phyloP scores from a whole-genome alignment of 2,329 filamentous ascomycete genomes.

The Rhexocercosporidium sp. region DNA sequence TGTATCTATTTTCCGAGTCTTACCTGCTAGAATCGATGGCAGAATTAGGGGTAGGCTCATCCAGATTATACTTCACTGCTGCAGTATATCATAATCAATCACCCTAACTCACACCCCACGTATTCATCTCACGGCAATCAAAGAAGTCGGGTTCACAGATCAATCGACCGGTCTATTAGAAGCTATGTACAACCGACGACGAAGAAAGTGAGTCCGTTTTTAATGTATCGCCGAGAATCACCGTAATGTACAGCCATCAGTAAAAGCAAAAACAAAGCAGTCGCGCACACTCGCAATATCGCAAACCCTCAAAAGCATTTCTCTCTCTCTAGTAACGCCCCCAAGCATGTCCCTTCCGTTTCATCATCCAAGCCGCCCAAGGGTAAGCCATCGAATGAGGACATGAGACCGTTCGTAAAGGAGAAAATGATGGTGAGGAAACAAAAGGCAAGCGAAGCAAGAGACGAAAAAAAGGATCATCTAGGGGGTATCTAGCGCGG shows the following conservation, averaged over 20 bases:
- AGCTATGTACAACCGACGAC: constrained; percentile 1
- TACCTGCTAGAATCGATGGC: too few species aligned
- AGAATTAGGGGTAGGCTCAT: too few species aligned
- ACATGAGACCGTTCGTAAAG: background rate
- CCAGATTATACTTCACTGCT: background rate
- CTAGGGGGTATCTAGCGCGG: constrained; percentile 12
- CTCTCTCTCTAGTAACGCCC: background rate
- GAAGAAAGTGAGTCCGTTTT: background rate
- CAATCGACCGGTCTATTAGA: constrained; percentile 6
- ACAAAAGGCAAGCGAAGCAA: background rate
- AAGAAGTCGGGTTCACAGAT: background rate
- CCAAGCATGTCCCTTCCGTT: background rate
- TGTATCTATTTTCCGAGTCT: too few species aligned
- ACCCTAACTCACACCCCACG: background rate
- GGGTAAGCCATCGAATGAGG: background rate
- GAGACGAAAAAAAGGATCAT: background rate
- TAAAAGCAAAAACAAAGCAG: background rate
- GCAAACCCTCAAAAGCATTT: background rate
- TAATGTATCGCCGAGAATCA: background rate
- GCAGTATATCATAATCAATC: background rate
- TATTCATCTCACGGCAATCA: background rate
- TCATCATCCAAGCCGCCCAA: background rate
- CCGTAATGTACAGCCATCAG: background rate
- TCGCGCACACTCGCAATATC: background rate
- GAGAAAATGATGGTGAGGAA: background rate